phyloP scores from a whole-genome alignment of 1,139 yeast genomes.

The Yamadazyma mexicana region DNA sequence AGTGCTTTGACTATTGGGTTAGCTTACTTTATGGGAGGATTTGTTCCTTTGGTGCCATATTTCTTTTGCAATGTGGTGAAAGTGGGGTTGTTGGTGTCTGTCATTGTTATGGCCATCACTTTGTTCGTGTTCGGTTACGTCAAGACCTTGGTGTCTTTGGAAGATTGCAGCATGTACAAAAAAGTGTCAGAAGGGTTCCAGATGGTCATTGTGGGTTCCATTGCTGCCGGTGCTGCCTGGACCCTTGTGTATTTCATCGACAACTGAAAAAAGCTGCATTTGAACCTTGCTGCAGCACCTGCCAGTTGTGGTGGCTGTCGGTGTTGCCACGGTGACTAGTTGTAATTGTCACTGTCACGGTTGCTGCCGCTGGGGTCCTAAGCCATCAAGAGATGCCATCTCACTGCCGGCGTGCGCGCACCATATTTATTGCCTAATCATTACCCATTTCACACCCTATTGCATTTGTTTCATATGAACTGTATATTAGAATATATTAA shows the following conservation, averaged over 20 bases:
- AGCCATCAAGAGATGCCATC: no score
- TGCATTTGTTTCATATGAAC: slow-evolving; percentile 1
- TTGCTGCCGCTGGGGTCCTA: no score
- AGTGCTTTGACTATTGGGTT: slow-evolving; percentile 77
- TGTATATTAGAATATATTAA: slow-evolving; percentile 2
- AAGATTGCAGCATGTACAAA: slow-evolving; percentile 60
- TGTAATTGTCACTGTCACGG: no score
- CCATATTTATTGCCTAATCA: no score
- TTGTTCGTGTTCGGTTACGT: slow-evolving; percentile 83
- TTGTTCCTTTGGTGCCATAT: slow-evolving; percentile 77
- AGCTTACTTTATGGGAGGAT: slow-evolving; percentile 77
- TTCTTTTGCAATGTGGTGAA: slow-evolving; percentile 74
- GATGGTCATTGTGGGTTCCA: slow-evolving; percentile 90
- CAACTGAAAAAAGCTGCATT: slow-evolving; percentile 12
- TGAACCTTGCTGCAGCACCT: not conserved
- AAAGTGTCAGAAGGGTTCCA: slow-evolving; percentile 80
- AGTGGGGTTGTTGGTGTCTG: slow-evolving; percentile 74
- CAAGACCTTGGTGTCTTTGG: slow-evolving; percentile 81
- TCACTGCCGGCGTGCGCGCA: not conserved
- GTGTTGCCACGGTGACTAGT: no score
- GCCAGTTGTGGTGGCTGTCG: no score
- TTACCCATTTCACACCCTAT: no score
- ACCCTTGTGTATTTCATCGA: slow-evolving; percentile 80
- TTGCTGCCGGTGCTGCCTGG: slow-evolving; percentile 98
- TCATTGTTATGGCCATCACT: slow-evolving; percentile 80